Base-by-base conservation (phyloP, 805 yeast genomes). In the Spathaspora arborariae region DNA sequence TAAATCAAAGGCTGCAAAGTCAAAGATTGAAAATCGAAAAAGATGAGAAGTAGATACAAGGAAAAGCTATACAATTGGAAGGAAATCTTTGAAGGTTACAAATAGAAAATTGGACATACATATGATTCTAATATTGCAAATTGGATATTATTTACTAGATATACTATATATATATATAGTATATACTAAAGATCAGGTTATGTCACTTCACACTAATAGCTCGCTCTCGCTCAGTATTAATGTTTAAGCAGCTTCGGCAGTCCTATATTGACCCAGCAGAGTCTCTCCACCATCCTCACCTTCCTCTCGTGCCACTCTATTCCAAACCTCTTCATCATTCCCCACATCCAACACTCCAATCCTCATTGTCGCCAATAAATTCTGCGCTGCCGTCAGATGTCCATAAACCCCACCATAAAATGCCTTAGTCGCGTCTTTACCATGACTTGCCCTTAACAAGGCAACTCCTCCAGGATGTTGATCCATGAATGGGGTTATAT, bases 391-490 rank as follows among this genome's bases (percentile, higher is more conserved):
- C 47, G 92, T 89, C 56, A 94, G 85, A 64, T 91, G 98, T 46
- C 81, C 80, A 67, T 91, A 91, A 10, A 91, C 97, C 2, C 96
- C 97, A 19, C 98, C 97, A 63, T 85, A 89, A 65, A 91, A 91
- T 2, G 96, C 97, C 44, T 86, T 82, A 2, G 97, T 90, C 7
- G 96, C 97, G 63, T 91, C 97, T 63, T 86, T 88, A 10, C 97
- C 97, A 48, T 88, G 83, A 1, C 96, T 87, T 0, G 94, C 82
- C 52, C 73, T 74, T 46, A 91, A 80, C 43, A 91, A 75, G 4
- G 91, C 84, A 26, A 81, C 65, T 1, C 98, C 98, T 54, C 98
- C 98, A 1, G 98, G 98, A 65, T 91, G 98, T 58, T 88, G 88
- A 56, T 84, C 83, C 62, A 90, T 82, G 63, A 91, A 91, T 22